Percentiles rank a stretch among this genome's conserved stretches.
Evolutionary conservation across 2,329 filamentous ascomycete genomes (phyloP).

Genomic region (Ophiocordyceps camponoti-rufipedis): DNA sequence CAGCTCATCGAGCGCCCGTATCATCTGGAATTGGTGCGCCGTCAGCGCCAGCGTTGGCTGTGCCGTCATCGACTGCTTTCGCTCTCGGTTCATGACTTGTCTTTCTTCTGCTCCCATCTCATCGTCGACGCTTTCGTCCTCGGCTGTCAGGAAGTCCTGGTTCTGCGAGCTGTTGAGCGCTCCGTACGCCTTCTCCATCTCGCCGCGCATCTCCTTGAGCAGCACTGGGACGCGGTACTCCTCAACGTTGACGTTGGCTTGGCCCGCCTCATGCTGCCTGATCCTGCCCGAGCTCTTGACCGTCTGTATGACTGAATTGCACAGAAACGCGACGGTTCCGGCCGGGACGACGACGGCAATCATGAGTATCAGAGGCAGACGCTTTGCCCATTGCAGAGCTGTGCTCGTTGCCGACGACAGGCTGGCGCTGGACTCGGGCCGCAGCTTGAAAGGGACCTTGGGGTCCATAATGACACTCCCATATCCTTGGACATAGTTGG

Average conservation of each 20-base stretch:
- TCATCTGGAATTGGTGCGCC: constrained; percentile 68
- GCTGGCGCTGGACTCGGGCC: constrained; percentile 13
- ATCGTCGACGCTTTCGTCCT: constrained; percentile 21
- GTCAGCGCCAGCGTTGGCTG: constrained; percentile 63
- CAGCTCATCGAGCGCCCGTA: constrained; percentile 52
- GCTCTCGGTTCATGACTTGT: constrained; percentile 20
- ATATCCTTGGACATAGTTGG: constrained; percentile 60
- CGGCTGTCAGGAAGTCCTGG: constrained; percentile 50
- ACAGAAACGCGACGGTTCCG: constrained; percentile 49
- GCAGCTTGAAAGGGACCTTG: constrained; percentile 35
- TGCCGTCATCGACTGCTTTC: constrained; percentile 22
- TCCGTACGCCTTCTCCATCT: constrained; percentile 64
- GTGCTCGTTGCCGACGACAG: constrained; percentile 15
- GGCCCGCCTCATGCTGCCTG: constrained; percentile 52
- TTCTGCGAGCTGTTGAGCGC: constrained; percentile 48
- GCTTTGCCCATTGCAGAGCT: constrained; percentile 20
- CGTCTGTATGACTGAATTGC: constrained; percentile 63
- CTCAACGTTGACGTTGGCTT: constrained; percentile 46
- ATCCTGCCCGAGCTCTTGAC: constrained; percentile 59
- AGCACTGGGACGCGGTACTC: constrained; percentile 62
- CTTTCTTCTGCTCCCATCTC: constrained; percentile 20
- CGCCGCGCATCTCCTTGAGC: constrained; percentile 55
- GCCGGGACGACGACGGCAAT: constrained; percentile 58
- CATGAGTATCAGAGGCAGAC: constrained; percentile 44
- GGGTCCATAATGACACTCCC: constrained; percentile 60